Evolutionary conservation across 2,329 filamentous ascomycete genomes (phyloP).

Genomic region (Cladophialophora exuberans): DNA sequence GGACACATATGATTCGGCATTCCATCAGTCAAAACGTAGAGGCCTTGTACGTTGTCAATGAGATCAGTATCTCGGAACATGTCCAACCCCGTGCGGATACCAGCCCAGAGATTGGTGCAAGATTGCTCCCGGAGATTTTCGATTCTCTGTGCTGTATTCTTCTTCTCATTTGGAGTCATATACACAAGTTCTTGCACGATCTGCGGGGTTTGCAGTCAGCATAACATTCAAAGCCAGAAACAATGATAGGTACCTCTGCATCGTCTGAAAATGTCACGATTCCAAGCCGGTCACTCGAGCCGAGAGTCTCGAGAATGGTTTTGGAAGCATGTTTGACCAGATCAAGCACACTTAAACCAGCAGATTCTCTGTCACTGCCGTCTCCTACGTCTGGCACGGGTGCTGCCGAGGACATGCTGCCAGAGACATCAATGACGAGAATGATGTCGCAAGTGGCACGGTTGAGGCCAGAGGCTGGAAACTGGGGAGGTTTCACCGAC

Average conservation of each 20-base stretch:
- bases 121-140: slow-evolving; percentile 44
- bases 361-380: slow-evolving; percentile 44
- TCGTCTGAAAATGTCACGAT: slow-evolving; percentile 59
- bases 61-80: slow-evolving; percentile 46
- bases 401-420: slow-evolving; percentile 57
- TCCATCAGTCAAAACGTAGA: slow-evolving; percentile 41
- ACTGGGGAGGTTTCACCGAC: slow-evolving; percentile 31
- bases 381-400: slow-evolving; percentile 47
- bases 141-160: slow-evolving; percentile 47
- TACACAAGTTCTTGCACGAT: slow-evolving; percentile 50
- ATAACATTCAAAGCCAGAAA: neutral
- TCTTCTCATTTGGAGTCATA: slow-evolving; percentile 56
- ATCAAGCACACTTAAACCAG: slow-evolving; percentile 60
- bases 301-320: slow-evolving; percentile 61
- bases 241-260: slow-evolving; percentile 38
- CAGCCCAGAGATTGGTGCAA: slow-evolving; percentile 63
- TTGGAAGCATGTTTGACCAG: slow-evolving; percentile 63
- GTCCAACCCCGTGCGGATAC: slow-evolving; percentile 55
- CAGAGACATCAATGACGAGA: slow-evolving; percentile 64
- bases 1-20: slow-evolving; percentile 60
- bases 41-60: slow-evolving; percentile 38
- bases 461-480: slow-evolving; percentile 27
- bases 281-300: slow-evolving; percentile 58
- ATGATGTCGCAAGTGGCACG: slow-evolving; percentile 62
- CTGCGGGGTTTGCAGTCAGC: slow-evolving; percentile 15